Conservation (phyloP, 1,139 yeast species). For the Sugiyamaella paludigena region DNA sequence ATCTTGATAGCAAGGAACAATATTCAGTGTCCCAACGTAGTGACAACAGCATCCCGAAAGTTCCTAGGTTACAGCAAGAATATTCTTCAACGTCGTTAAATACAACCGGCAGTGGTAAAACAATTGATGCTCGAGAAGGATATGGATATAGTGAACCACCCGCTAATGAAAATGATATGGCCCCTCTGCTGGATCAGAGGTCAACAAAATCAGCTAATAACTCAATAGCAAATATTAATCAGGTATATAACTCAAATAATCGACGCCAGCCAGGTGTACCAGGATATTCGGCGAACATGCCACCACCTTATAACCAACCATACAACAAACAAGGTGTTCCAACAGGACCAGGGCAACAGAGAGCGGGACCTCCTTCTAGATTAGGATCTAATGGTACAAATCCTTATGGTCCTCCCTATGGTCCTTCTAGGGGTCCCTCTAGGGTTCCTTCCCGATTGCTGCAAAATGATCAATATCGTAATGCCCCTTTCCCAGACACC, state of each 20-base stretch:
- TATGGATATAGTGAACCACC: constrained; percentile 1
- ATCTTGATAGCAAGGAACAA: not conserved
- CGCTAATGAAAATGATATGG: not conserved
- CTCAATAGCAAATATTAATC: no score
- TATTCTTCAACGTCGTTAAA: constrained; percentile 3
- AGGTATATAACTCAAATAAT: no score
- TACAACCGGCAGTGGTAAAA: not conserved
- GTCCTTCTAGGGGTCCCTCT: no score
- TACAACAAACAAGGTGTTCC: no score
- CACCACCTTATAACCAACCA: not conserved
- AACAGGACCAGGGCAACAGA: no score
- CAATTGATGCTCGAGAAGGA: not conserved
- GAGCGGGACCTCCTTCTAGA: no score
- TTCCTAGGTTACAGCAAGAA: no score
- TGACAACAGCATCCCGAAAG: no score
- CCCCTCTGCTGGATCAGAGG: constrained; percentile 9
- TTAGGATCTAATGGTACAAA: no score
- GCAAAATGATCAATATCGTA: constrained; percentile 4
- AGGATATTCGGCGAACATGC: not conserved
- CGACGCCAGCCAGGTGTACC: no score
- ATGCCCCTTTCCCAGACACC: constrained; percentile 9
- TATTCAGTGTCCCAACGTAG: not conserved
- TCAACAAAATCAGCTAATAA: not conserved
- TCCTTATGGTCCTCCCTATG: no score
- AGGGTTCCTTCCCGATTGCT: no score